A percentile compares a stretch with the other conserved stretches of the same genome.
These are phyloP conservation scores for Boletus edulis DNA, from an alignment of 768 basidiomycete genomes.

Conservation along the genomic window DNA sequence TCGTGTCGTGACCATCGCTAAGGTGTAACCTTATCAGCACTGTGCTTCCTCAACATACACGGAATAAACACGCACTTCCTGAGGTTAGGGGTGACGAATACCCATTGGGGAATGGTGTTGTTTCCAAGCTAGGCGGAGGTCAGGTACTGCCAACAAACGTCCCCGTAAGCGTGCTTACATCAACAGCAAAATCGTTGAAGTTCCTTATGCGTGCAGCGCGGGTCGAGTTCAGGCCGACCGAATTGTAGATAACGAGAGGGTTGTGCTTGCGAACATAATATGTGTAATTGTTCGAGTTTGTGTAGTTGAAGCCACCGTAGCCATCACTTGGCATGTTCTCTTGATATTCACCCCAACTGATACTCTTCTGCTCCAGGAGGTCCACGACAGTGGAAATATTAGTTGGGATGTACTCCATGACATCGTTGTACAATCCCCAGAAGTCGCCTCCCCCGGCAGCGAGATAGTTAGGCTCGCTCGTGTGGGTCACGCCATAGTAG, in stretches of 20 bases:
- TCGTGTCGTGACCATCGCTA: too few species aligned
- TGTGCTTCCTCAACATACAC: too few species aligned
- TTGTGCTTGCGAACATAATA: slow-evolving; percentile 60
- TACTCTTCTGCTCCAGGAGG: slow-evolving; percentile 51
- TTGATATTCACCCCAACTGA: slow-evolving; percentile 61
- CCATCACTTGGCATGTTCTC: slow-evolving; percentile 56
- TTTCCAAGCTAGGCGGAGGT: slow-evolving; percentile 28
- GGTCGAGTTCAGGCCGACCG: slow-evolving; percentile 39
- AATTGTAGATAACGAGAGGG: slow-evolving; percentile 51
- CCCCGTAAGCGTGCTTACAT: slow-evolving; percentile 30
- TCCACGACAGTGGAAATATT: slow-evolving; percentile 61
- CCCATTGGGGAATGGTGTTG: slow-evolving; percentile 52
- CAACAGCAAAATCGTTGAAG: slow-evolving; percentile 61
- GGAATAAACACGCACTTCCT: background rate
- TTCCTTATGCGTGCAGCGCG: slow-evolving; percentile 50
- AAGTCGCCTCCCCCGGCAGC: slow-evolving; percentile 54
- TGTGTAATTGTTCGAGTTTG: slow-evolving; percentile 35
- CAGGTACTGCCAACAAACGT: background rate
- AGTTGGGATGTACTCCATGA: slow-evolving; percentile 28
- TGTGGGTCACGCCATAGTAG: slow-evolving; percentile 52
- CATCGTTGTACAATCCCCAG: slow-evolving; percentile 44
- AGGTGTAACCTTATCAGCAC: too few species aligned
- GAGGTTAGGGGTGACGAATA: slow-evolving; percentile 59
- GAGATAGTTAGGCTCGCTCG: slow-evolving; percentile 60
- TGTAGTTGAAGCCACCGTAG: slow-evolving; percentile 39